Base-by-base conservation (phyloP, 495 filamentous ascomycete species). In the Tetracladium marchalianum region DNA sequence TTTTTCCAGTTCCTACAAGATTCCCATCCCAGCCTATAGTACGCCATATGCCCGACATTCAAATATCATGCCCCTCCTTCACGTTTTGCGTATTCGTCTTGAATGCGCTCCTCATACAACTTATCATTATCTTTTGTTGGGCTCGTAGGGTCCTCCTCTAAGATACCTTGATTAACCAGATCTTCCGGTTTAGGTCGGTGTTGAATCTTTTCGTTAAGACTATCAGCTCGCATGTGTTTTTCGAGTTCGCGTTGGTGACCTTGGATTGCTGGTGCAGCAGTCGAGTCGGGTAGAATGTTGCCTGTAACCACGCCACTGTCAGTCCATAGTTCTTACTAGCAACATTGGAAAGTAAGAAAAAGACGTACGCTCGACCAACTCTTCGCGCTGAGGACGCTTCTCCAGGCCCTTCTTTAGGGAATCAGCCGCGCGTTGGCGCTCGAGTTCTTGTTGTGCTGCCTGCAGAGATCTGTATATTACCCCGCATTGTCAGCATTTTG, bases 181-280 rank as follows among this genome's bases (percentile, higher is more conserved):
- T 82, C 73, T 46, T 87, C 84, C 4, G 83, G 81, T 19, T 79
- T 69, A 1, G 88, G 88, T 7, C 88, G 73, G 45, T 81, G 72
- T 57, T 80, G 70, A 46, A 95, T 76, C 61, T 85, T 86, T 55
- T 89, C 84, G 62, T 95, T 88, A 33, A 95, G 66, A 31, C 73
- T 82, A 60, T 95, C 83, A 41, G 77, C 81, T 15, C 83, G 78
- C 88, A 95, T 93, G 57, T 88, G 78, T 55, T 76, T 83, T 62
- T 85, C 81, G 42, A 95, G 76, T 64, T 92, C 84, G 45, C 72
- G 80, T 66, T 88, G 85, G 46, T 87, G 72, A 31, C 80, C 85
- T 53, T 82, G 80, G 33, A 95, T 64, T 0, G 80, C 72, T 0
- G 88, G 87, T 0, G 87, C 85, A 35, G 76, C 81, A n/a, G 54